Evolutionary conservation across 2,329 filamentous ascomycete species (phyloP), one percentile per base, ranked within the genome.

Genomic region (Ceratocystis ficicola): DNA sequence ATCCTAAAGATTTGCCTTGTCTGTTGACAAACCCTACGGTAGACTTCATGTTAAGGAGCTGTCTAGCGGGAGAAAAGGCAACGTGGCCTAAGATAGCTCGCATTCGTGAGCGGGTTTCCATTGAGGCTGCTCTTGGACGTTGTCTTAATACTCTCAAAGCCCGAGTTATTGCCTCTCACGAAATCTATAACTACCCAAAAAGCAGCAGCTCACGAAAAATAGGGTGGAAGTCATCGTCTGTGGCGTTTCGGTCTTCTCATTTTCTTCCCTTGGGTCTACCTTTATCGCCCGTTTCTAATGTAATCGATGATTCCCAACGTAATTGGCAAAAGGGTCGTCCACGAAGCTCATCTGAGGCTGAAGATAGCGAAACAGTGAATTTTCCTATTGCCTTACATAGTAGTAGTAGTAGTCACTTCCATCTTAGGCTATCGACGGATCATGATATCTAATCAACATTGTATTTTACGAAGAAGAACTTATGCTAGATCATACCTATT

Each of bases 41-140:
- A 0, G 89, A 92, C 3, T 97, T 95, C 73, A 95, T 97, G 89
- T 74, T 87, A 4, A 82, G 87, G 60, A 87, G 89, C 7, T 88
- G 88, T 71, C 77, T 90, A 5, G 81, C 84, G 30, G 93, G 93
- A 5, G 89, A 96, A 74, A 82, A 86, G 66, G 92, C 93, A 2
- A 95, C 92, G 0, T 97, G 92, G 93, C 91, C 92, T 0, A 92
- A 92, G 73, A 77, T 97, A 8, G 88, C 87, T 69, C 85, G 90
- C 12, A 88, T 97, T 71, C 82, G 89, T 48, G 94, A 96, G 72
- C 87, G 91, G 65, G 90, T 90, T 70, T 89, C 91, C 2, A 90
- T 96, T 65, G 93, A 97, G 73, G 77, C 96, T 60, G 90, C 91
- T 3, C 77, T 97, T 1, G 89, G 94, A 72, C 80, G 83, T 22